Conservation (phyloP, 1,284 basidiomycete species). For the Pseudozyma tsukubaensis region DNA sequence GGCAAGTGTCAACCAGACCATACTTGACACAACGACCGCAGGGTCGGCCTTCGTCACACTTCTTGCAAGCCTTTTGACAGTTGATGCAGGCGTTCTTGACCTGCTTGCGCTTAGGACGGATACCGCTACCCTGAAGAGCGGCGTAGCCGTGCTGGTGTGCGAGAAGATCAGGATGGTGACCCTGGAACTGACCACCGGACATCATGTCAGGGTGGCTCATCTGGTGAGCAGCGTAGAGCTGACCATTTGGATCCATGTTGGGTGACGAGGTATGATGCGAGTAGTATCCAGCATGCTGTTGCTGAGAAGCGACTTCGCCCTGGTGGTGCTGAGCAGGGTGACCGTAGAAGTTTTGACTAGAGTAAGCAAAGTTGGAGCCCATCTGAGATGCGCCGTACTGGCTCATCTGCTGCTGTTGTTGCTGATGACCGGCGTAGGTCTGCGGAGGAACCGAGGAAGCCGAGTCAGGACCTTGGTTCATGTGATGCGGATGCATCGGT, state of each 20-base stretch:
- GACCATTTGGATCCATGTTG: constrained; percentile 46
- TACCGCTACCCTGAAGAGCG: constrained; percentile 31
- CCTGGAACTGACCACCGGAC: constrained; percentile 34
- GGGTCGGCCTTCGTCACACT: constrained; percentile 86
- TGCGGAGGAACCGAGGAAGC: constrained; percentile 26
- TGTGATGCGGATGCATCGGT: constrained; percentile 46
- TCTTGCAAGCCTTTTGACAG: constrained; percentile 89
- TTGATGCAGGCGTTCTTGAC: constrained; percentile 91
- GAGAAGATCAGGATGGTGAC: constrained; percentile 29
- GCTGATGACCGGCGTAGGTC: constrained; percentile 28
- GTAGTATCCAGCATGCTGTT: constrained; percentile 35
- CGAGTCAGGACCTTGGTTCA: constrained; percentile 32
- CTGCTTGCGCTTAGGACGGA: constrained; percentile 77
- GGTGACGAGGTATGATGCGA: constrained; percentile 41
- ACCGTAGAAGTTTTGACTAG: constrained; percentile 40
- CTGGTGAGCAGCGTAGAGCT: constrained; percentile 46
- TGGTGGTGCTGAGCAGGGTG: constrained; percentile 40
- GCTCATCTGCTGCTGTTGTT: constrained; percentile 36
- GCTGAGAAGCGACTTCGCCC: constrained; percentile 32
- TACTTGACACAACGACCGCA: constrained; percentile 88
- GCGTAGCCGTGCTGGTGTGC: constrained; percentile 39
- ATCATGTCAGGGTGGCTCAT: constrained; percentile 50
- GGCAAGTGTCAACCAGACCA: constrained; percentile 80
- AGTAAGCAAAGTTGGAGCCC: constrained; percentile 36
- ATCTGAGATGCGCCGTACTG: constrained; percentile 44